Conservation (phyloP, 139 green algal genomes). For the Chlorella sp. region DNA sequence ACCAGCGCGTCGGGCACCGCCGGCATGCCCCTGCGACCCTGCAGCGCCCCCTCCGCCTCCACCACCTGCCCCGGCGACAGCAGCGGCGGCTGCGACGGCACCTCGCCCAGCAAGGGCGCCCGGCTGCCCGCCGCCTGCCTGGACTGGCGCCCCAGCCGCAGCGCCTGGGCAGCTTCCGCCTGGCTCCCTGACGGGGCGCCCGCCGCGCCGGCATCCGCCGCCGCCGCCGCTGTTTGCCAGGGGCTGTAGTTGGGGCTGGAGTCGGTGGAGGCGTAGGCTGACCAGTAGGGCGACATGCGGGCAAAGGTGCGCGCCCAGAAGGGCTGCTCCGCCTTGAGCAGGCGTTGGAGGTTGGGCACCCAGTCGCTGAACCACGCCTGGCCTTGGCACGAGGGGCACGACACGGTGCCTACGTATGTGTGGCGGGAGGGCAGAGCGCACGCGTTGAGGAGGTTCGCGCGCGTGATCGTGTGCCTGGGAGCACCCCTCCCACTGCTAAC, state of each 20-base stretch:
- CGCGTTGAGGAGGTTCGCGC: background rate
- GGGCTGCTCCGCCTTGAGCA: constrained; percentile 34
- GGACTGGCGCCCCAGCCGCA: background rate
- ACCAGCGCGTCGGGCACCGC: background rate
- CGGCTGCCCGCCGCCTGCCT: background rate
- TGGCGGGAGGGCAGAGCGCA: too few species aligned
- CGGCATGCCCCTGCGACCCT: background rate
- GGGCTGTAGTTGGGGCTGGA: constrained; percentile 1
- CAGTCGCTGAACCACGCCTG: constrained; percentile 20
- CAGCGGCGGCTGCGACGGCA: background rate
- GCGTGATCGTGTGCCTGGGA: too few species aligned
- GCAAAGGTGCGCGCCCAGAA: constrained; percentile 24
- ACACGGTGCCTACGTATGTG: constrained; percentile 29
- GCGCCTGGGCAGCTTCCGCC: background rate
- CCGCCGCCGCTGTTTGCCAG: background rate
- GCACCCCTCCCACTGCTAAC: too few species aligned
- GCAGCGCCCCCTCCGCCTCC: background rate
- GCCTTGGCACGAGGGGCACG: constrained; percentile 30
- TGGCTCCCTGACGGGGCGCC: too few species aligned
- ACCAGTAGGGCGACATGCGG: constrained; percentile 24
- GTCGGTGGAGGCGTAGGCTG: background rate
- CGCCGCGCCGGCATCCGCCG: background rate
- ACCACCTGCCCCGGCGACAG: background rate
- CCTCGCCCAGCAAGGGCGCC: background rate
- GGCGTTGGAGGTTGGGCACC: constrained; percentile 32